These are phyloP conservation scores for Pisolithus sp. DNA, from an alignment of 768 basidiomycete species.

Conservation along the genomic window DNA sequence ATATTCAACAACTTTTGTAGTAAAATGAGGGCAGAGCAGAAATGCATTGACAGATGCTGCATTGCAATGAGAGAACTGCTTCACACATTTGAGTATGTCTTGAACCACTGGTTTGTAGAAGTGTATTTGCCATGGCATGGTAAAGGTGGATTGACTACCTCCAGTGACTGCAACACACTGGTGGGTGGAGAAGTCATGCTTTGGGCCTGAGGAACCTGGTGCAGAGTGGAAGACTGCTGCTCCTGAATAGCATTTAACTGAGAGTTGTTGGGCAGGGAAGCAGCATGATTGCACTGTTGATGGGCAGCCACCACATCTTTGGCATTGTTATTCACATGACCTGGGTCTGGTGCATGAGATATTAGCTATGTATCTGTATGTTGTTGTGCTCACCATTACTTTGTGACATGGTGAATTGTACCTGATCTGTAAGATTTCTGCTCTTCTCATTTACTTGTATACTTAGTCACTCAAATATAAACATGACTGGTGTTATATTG, in stretches of 20 bases:
- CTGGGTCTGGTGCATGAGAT: no score
- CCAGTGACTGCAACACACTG: no score
- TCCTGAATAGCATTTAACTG: not conserved
- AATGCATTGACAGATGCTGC: slow-evolving; percentile 1
- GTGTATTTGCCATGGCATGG: slow-evolving; percentile 3
- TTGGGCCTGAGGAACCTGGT: not conserved
- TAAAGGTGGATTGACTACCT: not conserved
- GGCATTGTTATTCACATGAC: not conserved
- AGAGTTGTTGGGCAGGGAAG: not conserved
- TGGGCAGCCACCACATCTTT: not conserved
- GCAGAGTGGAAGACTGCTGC: not conserved
- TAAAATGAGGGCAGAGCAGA: not conserved
- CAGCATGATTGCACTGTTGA: not conserved
- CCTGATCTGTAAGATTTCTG: no score
- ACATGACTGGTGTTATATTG: no score
- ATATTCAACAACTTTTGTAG: not conserved
- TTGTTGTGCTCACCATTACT: no score
- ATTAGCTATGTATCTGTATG: no score
- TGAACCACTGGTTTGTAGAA: not conserved
- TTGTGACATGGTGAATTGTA: no score
- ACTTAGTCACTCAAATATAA: no score
- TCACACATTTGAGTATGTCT: slow-evolving; percentile 1
- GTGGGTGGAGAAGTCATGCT: no score
- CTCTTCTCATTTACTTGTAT: no score
- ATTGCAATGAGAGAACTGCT: slow-evolving; percentile 3